Evolutionary conservation across 441 rosid species (phyloP).

Genomic region (Eutrema salsugineum): DNA sequence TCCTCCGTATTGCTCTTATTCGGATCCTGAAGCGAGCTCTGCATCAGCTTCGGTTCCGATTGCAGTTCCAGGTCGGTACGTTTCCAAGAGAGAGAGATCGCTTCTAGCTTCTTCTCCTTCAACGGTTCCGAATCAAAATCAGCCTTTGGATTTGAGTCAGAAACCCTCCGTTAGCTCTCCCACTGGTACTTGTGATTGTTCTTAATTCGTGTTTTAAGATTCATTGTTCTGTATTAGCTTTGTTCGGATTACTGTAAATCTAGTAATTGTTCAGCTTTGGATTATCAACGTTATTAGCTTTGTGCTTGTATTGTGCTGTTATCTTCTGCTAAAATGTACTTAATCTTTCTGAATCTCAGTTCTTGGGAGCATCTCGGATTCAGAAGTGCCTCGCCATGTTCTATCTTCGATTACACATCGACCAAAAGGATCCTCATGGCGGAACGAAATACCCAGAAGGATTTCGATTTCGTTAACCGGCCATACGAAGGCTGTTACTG

Average conservation of each 20-base stretch:
- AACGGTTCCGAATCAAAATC: conserved; percentile 14
- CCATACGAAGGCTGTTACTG: conserved; percentile 69
- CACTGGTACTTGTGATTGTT: conserved; percentile 31
- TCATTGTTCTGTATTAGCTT: background rate
- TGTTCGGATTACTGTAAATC: background rate
- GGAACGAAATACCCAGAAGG: conserved; percentile 42
- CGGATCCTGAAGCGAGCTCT: conserved; percentile 16
- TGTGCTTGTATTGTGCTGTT: background rate
- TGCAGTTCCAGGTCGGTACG: conserved; percentile 48
- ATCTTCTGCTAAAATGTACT: background rate
- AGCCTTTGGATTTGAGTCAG: conserved; percentile 8
- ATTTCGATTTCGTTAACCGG: conserved; percentile 44
- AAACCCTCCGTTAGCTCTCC: conserved; percentile 12
- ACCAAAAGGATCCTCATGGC: conserved; percentile 28
- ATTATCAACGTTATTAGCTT: background rate
- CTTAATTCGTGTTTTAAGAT: background rate
- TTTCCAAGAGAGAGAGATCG: conserved; percentile 70
- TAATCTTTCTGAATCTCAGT: conserved; percentile 37
- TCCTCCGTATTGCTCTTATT: background rate
- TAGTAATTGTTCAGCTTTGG: background rate
- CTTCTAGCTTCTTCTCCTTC: conserved; percentile 30
- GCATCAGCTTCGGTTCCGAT: conserved; percentile 18
- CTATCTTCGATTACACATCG: conserved; percentile 41
- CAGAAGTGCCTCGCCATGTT: conserved; percentile 41
- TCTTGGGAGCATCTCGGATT: conserved; percentile 54